Conservation (phyloP, 2,329 filamentous ascomycete species). For the Cytospora mali region DNA sequence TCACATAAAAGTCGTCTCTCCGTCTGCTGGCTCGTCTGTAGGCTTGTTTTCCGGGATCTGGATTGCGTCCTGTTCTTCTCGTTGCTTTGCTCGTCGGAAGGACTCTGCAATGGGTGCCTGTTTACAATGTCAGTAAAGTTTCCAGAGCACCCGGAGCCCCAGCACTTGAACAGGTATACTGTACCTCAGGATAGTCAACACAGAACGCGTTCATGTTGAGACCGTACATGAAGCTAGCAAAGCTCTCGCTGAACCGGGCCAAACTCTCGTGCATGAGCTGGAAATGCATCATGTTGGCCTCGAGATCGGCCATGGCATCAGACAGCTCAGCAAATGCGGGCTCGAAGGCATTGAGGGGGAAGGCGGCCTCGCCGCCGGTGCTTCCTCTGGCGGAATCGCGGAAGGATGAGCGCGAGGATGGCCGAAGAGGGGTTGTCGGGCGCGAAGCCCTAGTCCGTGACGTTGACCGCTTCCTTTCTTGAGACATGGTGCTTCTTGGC, state of each 20-base stretch:
- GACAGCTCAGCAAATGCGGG: conserved; percentile 91
- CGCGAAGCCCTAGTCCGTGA: conserved; percentile 69
- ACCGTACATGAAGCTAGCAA: conserved; percentile 92
- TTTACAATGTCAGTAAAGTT: neutral
- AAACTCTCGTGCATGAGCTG: conserved; percentile 96
- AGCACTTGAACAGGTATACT: conserved; percentile 15
- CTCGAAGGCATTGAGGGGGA: conserved; percentile 81
- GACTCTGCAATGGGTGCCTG: conserved; percentile 84
- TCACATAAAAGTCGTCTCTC: conserved; percentile 84
- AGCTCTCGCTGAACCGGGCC: conserved; percentile 91
- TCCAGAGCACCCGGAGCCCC: conserved; percentile 9
- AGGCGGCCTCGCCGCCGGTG: conserved; percentile 55
- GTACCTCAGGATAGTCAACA: conserved; percentile 92
- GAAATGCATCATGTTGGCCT: conserved; percentile 96
- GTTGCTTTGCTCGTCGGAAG: conserved; percentile 68
- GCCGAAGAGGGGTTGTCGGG: conserved; percentile 88
- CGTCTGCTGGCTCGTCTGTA: conserved; percentile 48
- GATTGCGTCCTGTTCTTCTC: conserved; percentile 48
- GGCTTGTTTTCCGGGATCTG: conserved; percentile 36
- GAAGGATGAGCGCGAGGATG: conserved; percentile 86
- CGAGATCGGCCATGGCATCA: conserved; percentile 91
- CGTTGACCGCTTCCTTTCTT: conserved; percentile 49
- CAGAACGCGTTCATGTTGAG: conserved; percentile 99
- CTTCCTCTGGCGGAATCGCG: conserved; percentile 71
- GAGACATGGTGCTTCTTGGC: conserved; percentile 19